Conservation (phyloP, 2,329 filamentous ascomycete species). For the Exophiala spinifera region DNA sequence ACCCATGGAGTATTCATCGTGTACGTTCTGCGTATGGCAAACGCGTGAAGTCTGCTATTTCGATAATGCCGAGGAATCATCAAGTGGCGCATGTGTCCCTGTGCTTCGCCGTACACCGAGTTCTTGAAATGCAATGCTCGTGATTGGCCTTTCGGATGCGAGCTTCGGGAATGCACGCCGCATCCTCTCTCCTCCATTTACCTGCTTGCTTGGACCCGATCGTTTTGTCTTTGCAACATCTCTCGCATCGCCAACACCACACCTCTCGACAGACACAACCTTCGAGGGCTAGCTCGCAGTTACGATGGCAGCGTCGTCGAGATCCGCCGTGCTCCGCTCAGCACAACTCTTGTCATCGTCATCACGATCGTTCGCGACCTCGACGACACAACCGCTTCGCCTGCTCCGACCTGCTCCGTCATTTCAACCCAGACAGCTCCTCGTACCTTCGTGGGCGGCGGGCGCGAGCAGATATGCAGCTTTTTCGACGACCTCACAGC, state of each 20-base stretch:
- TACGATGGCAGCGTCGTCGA: constrained; percentile 24
- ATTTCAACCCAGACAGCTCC: constrained; percentile 8
- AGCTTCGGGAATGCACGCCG: too few relatives aligned
- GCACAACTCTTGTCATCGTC: constrained; percentile 19
- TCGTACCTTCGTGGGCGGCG: constrained; percentile 14
- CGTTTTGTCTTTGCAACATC: neutral
- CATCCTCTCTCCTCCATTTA: too few relatives aligned
- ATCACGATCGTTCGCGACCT: constrained; percentile 17
- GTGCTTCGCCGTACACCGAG: too few relatives aligned
- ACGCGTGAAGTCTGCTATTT: too few relatives aligned
- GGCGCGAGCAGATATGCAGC: constrained; percentile 57
- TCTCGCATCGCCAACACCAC: constrained; percentile 3
- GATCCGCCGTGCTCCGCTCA: constrained; percentile 23
- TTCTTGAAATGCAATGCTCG: too few relatives aligned
- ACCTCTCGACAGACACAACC: neutral
- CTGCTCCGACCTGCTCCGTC: constrained; percentile 22
- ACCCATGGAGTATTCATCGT: too few relatives aligned
- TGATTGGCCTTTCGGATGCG: too few relatives aligned
- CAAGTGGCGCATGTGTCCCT: too few relatives aligned
- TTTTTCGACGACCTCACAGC: constrained; percentile 80
- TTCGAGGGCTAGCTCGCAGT: neutral
- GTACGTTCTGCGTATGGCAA: too few relatives aligned
- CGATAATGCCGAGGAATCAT: too few relatives aligned
- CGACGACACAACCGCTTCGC: constrained; percentile 21
- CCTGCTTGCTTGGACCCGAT: too few relatives aligned